phyloP scores from a whole-genome alignment of 176 grass and related monocot species.

The Neostapfia colusana region DNA sequence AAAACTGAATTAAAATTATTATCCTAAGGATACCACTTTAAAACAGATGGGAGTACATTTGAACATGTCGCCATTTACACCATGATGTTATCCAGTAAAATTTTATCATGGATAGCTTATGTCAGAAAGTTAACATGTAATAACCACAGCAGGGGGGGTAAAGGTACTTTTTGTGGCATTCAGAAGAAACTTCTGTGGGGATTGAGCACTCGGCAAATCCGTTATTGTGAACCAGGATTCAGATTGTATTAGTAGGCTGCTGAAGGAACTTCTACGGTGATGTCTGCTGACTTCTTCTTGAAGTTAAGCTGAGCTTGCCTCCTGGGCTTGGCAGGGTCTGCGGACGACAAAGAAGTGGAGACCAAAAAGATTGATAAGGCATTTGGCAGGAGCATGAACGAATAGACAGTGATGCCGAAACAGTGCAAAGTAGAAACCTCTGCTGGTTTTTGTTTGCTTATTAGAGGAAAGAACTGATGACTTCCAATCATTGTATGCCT shows the following conservation, averaged over 20 bases:
- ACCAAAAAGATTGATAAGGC: background rate
- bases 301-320: conserved; percentile 77
- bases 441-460: conserved; percentile 56
- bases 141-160: background rate
- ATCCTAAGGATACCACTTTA: too few relatives aligned
- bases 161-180: background rate
- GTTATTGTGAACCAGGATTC: background rate
- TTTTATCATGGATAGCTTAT: background rate
- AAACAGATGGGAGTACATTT: background rate
- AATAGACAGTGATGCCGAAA: background rate
- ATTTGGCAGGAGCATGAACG: background rate
- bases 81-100: background rate
- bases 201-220: background rate
- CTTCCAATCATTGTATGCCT: conserved; percentile 80
- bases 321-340: conserved; percentile 58
- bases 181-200: conserved; percentile 2
- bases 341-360: background rate
- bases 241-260: conserved; percentile 18
- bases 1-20: too few relatives aligned
- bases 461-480: conserved; percentile 75
- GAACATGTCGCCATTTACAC: conserved; percentile 19
- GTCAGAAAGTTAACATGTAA: background rate
- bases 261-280: conserved; percentile 38
- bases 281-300: conserved; percentile 51
- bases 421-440: conserved; percentile 47